Evolutionary conservation across 805 yeast genomes (phyloP), one percentile per base, ranked within the genome.

Genomic region (Tetrapisispora arboricola): DNA sequence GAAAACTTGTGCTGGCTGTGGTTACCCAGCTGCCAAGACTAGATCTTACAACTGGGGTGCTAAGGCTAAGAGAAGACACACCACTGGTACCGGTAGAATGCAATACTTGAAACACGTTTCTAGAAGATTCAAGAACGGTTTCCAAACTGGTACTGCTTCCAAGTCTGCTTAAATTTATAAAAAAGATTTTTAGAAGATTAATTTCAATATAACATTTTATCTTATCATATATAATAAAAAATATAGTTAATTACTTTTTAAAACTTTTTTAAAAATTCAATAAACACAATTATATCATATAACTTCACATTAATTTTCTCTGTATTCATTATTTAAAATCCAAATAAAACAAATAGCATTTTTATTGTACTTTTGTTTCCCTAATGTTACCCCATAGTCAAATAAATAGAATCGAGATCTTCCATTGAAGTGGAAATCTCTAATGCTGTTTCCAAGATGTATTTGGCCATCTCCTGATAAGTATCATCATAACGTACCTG

Each of bases 31-130:
- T 66, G 97, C 97, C 64, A 92, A 92, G 79, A 71, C 83, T 74
- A 88, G 98, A 84, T 80, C 86, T 66, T 83, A 74, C 95, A 92
- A 92, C 96, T 92, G 98, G 98, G 96, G 94, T 72, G 73, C 74
- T 59, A 92, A 92, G 84, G 95, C 96, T 67, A 85, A 88, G 83
- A 87, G 98, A 86, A 87, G 98, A 85, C 83, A 84, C 73, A 92
- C 98, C 60, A 88, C 96, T 61, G 98, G 98, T 79, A 80, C 97
- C 71, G 98, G 98, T 75, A 94, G 98, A 78, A 85, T 86, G 94
- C 77, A 88, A 71, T 78, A 90, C 87, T 80, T 92, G 73, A 92
- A 90, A 80, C 81, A 80, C 73, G 95, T 92, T 63, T 74, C 92
- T 61, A 88, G 97, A 81, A 85, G 87, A 78, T 90, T 90, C 84